These are phyloP conservation scores for Aegilops tauschii DNA, from an alignment of 176 grass and related monocot genomes.

Conservation along the genomic window DNA sequence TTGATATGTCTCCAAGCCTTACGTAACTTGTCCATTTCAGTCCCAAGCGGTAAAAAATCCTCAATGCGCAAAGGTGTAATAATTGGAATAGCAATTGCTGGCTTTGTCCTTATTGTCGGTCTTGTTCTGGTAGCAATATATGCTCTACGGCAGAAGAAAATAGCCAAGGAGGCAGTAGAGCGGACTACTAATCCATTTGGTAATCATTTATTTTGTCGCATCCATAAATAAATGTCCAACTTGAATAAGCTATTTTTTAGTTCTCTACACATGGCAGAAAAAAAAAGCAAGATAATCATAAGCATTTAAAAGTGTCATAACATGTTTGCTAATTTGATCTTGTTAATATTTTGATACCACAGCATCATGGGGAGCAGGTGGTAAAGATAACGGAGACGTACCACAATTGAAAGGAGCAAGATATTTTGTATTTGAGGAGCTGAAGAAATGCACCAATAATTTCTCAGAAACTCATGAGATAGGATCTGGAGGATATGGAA, in stretches of 20 bases:
- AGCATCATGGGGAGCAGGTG: conserved; percentile 61
- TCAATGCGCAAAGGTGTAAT: conserved; percentile 29
- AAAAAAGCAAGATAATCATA: conserved; percentile 15
- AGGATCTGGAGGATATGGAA: conserved; percentile 76
- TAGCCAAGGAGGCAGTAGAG: conserved; percentile 46
- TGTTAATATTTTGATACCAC: conserved; percentile 23
- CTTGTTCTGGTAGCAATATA: conserved; percentile 42
- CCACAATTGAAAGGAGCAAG: conserved; percentile 65
- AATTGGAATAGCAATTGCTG: conserved; percentile 37
- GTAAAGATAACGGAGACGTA: conserved; percentile 39
- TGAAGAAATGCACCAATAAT: conserved; percentile 66
- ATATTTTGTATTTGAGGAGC: conserved; percentile 61
- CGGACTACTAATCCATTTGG: conserved; percentile 52
- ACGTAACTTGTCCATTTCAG: conserved; percentile 23
- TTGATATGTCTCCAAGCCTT: neutral
- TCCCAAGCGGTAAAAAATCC: conserved; percentile 15
- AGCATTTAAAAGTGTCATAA: neutral
- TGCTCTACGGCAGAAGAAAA: conserved; percentile 41
- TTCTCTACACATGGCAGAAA: neutral
- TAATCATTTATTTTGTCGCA: conserved; percentile 25
- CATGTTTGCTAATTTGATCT: neutral
- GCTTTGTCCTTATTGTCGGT: conserved; percentile 21
- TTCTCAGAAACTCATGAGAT: conserved; percentile 60
- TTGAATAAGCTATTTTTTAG: neutral
- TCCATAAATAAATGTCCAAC: neutral